Base-by-base conservation (phyloP, 1,284 basidiomycete species). In the Ganoderma resinaceum region DNA sequence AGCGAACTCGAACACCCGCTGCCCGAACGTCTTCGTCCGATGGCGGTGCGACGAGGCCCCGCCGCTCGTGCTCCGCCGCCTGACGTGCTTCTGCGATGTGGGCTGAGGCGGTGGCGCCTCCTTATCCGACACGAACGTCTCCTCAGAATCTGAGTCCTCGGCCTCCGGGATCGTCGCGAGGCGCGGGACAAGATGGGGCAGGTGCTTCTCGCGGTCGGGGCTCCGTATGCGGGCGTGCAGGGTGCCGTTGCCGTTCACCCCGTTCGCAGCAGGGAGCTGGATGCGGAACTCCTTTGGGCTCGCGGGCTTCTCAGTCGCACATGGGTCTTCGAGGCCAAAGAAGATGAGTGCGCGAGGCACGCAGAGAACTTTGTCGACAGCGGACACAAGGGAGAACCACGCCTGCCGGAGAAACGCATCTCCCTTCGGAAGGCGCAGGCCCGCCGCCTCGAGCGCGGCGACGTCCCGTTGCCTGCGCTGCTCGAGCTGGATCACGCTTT, bases 131-230 rank as follows among this genome's bases (percentile, higher is more conserved):
- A 79, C 77, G 68, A 77, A 79, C 37, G 78, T 79, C 26, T 73
- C 78, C 26, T 79, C 78, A 3, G 76, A 79, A 61, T 78, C 74
- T 7, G 78, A 77, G 68, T 77, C 70, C 5, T 73, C 75, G 8
- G 75, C 76, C 62, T 80, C 79, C n/a, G 76, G 78, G 40, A 80
- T 80, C 0, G 78, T 79, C 20, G 75, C 75, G 23, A 80, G 76
- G 16, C 75, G 75, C 29, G 78, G 73, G 61, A 66, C 71, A 33
- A 70, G 66, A 42, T 68, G 77, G 6, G 78, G 53, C 67, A 70
- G 66, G 49, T 73, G 73, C 64, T 70, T 68, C 65, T 69, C 68
- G 69, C 68, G 70, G 31, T 70, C 70, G n/a, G 69, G 71, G 52
- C 66, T 65, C 49, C 69, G 71, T 12, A 70, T 67, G 46, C 65